Conservation (phyloP, 2,329 filamentous ascomycete genomes). For the Cercospora berteroae region DNA sequence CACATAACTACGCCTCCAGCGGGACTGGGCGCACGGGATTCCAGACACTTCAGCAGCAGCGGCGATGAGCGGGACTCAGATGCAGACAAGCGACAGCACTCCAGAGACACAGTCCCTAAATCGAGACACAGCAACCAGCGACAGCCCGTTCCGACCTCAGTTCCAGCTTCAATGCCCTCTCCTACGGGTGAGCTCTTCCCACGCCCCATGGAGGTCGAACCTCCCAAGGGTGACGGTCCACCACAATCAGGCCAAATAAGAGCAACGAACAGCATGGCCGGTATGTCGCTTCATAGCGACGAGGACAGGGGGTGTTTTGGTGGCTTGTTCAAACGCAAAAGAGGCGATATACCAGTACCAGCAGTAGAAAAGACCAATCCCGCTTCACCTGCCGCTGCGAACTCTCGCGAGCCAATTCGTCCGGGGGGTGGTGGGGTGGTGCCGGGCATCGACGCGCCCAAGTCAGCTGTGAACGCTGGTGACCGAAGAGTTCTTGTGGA, state of each 20-base stretch:
- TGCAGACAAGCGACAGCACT: constrained; percentile 9
- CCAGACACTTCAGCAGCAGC: constrained; percentile 9
- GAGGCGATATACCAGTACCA: constrained; percentile 21
- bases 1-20: constrained; percentile 11
- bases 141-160: neutral
- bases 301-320: constrained; percentile 33
- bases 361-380: constrained; percentile 18
- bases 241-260: constrained; percentile 35
- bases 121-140: constrained; percentile 3
- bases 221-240: constrained; percentile 28
- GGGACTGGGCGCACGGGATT: constrained; percentile 16
- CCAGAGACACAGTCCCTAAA: constrained; percentile 4
- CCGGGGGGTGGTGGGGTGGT: constrained; percentile 50
- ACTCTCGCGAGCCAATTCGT: constrained; percentile 22
- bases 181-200: constrained; percentile 35
- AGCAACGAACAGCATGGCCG: constrained; percentile 33
- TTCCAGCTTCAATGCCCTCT: constrained; percentile 11
- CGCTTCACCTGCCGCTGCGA: constrained; percentile 25
- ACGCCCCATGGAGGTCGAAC: constrained; percentile 26
- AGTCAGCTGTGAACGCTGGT: constrained; percentile 75
- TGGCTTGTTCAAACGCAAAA: constrained; percentile 39
- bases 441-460: constrained; percentile 68
- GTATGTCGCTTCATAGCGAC: constrained; percentile 28
- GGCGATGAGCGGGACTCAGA: constrained; percentile 10
- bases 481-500: constrained; percentile 74